Conservation (phyloP, 352 stramenopile genomes). For the Pythium rishiriense region DNA sequence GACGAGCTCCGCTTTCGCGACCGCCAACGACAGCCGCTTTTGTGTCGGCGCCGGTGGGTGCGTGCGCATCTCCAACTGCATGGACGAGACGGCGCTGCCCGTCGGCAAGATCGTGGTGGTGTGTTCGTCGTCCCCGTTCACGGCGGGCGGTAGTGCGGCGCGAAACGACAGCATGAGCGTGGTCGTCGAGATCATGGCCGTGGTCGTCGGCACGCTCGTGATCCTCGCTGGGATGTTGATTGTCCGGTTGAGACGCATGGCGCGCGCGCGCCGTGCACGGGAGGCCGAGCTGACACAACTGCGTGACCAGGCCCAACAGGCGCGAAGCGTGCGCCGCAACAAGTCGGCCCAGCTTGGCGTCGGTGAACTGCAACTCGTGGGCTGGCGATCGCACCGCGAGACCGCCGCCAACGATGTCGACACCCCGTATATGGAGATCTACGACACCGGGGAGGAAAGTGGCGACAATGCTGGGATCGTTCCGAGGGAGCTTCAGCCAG, state of each 20-base stretch:
- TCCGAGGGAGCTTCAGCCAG: too few relatives aligned
- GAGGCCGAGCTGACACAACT: not conserved
- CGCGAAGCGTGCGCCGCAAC: not conserved
- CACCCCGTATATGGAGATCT: not conserved
- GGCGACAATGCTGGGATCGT: too few relatives aligned
- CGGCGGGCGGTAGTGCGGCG: not conserved
- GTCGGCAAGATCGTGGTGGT: not conserved
- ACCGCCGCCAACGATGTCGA: not conserved
- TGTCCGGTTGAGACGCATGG: not conserved
- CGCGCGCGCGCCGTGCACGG: not conserved
- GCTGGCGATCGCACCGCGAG: not conserved
- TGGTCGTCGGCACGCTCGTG: not conserved
- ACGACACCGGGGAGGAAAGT: not conserved
- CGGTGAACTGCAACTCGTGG: not conserved
- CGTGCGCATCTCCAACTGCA: constrained; percentile 15
- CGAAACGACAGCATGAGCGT: not conserved
- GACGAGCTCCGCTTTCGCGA: not conserved
- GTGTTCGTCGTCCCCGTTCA: too few relatives aligned
- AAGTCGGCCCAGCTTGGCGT: not conserved
- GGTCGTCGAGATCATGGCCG: constrained; percentile 3
- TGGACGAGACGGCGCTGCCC: not conserved
- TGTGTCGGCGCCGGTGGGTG: constrained; percentile 13
- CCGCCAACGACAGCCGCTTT: constrained; percentile 12
- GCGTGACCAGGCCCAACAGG: not conserved
- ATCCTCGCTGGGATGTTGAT: not conserved